Percentiles rank a stretch among this genome's conserved stretches.
Conservation (phyloP, 2,329 filamentous ascomycete genomes). For the Claviceps citrina region DNA sequence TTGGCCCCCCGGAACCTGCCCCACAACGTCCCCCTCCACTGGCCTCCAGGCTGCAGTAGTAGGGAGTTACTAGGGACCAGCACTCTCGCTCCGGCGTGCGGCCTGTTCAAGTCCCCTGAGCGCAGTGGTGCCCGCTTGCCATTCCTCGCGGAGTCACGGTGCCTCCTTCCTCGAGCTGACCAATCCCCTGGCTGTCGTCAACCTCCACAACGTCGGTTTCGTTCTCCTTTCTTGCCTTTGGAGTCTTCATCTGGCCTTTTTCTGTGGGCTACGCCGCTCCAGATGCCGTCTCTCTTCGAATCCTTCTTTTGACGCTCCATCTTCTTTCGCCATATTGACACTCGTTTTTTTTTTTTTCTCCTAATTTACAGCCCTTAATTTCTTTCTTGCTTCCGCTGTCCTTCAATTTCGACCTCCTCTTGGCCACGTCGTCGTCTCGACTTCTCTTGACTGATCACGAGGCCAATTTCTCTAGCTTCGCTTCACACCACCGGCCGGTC, state of each 20-base stretch:
- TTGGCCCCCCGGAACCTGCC: no score
- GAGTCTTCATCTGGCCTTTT: conserved; percentile 14
- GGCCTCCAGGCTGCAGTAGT: no score
- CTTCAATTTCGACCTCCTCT: conserved; percentile 1
- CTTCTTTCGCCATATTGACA: conserved; percentile 15
- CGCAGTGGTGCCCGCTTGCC: no score
- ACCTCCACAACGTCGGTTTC: conserved; percentile 7
- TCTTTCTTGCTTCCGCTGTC: conserved; percentile 14
- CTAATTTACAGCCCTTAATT: conserved; percentile 19
- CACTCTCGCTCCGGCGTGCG: no score
- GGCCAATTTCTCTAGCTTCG: conserved; percentile 1
- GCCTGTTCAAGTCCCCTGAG: no score
- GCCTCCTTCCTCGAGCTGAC: neutral
- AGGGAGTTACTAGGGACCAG: no score
- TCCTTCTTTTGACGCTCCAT: conserved; percentile 13
- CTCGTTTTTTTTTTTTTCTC: conserved; percentile 14
- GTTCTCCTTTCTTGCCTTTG: conserved; percentile 10
- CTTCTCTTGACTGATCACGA: neutral
- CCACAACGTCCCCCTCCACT: no score
- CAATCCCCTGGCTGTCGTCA: conserved; percentile 7
- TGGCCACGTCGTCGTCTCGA: neutral
- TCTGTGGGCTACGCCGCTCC: conserved; percentile 11
- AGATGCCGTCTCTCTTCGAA: conserved; percentile 15
- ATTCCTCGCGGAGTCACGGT: neutral
- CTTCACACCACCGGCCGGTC: conserved; percentile 6